Conservation (phyloP, 495 filamentous ascomycete genomes). For the Lasiosphaeria hispida region DNA sequence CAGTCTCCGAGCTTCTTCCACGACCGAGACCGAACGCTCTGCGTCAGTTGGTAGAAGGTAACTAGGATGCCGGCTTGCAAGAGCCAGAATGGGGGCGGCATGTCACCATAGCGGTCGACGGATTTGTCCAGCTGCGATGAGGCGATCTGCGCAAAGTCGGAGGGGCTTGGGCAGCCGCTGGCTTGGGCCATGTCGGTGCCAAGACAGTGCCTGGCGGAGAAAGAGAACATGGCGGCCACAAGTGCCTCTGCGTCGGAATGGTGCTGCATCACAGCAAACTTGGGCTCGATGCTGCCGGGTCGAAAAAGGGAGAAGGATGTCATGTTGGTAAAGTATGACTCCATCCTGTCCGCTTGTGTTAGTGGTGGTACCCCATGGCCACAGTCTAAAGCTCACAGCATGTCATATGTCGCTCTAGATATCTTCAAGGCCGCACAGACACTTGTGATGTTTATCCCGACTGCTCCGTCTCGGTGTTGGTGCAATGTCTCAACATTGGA, state of each 20-base stretch:
- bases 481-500: conserved; percentile 16
- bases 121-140: conserved; percentile 20
- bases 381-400: conserved; percentile 6
- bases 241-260: conserved; percentile 25
- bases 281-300: conserved; percentile 23
- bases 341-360: conserved; percentile 18
- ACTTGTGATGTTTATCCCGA: conserved; percentile 7
- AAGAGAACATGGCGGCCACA: conserved; percentile 31
- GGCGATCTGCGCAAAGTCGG: conserved; percentile 24
- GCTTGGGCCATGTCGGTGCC: not conserved
- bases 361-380: not conserved
- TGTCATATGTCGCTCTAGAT: conserved; percentile 10
- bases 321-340: conserved; percentile 32
- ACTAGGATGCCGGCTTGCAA: conserved; percentile 29
- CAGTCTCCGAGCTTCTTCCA: conserved; percentile 33
- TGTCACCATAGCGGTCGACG: conserved; percentile 26
- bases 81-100: conserved; percentile 26
- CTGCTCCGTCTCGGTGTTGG: not conserved
- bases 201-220: conserved; percentile 18
- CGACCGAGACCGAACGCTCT: conserved; percentile 27
- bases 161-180: conserved; percentile 7
- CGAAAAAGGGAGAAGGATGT: conserved; percentile 30
- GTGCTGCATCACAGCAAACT: conserved; percentile 24
- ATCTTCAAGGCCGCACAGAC: conserved; percentile 15
- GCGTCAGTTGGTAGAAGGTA: conserved; percentile 28